A percentile compares a stretch with the other conserved stretches of the same genome.
Conservation (phyloP, 805 yeast genomes). For the Metschnikowia drakensbergensis region DNA sequence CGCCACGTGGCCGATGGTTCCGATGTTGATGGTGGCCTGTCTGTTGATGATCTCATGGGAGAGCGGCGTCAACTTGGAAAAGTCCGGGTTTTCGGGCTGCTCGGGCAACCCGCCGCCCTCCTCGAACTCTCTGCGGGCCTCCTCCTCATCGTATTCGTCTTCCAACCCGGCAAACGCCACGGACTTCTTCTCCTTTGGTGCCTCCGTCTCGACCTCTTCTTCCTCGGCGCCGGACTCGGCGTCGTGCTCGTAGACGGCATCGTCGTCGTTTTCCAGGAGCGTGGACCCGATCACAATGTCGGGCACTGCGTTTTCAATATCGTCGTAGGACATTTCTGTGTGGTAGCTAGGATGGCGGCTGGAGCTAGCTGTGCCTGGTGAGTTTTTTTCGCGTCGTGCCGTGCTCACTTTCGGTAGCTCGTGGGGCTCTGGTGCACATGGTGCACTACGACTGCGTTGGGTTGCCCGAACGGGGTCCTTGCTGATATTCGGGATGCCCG, state of each 20-base stretch:
- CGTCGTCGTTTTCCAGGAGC: constrained; percentile 35
- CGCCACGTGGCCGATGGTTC: constrained; percentile 95
- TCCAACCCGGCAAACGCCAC: constrained; percentile 80
- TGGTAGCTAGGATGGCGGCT: background rate
- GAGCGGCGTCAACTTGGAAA: constrained; percentile 73
- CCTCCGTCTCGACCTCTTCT: constrained; percentile 40
- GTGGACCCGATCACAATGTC: constrained; percentile 71
- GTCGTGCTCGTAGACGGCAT: constrained; percentile 51
- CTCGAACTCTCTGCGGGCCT: constrained; percentile 79
- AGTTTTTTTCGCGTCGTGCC: constrained; percentile 7
- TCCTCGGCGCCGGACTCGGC: constrained; percentile 44
- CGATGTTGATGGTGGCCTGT: constrained; percentile 98
- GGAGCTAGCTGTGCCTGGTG: background rate
- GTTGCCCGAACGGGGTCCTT: no score
- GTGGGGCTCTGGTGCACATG: no score
- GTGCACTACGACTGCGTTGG: no score
- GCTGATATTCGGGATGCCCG: no score
- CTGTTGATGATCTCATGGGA: constrained; percentile 95
- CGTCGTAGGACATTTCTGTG: constrained; percentile 60
- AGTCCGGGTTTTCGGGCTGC: constrained; percentile 89
- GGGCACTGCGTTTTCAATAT: constrained; percentile 81
- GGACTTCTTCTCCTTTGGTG: constrained; percentile 51
- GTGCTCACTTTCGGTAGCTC: background rate
- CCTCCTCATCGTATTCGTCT: constrained; percentile 69
- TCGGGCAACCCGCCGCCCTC: constrained; percentile 99